Base-by-base conservation (phyloP, 2,329 filamentous ascomycete species). In the Penicillium sp. region DNA sequence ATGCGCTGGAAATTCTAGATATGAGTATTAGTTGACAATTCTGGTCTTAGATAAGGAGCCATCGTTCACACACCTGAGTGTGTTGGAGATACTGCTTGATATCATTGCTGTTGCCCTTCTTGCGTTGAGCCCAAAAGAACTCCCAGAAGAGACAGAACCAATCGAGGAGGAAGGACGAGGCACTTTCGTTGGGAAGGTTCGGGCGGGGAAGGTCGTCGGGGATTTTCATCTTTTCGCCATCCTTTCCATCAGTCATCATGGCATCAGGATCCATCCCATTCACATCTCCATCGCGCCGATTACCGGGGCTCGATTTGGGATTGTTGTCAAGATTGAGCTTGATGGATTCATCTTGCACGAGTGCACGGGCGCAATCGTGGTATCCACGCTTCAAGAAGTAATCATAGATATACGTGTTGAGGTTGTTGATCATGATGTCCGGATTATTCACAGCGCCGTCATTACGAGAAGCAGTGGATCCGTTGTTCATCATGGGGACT, bases 131-230 rank as follows among this genome's bases (percentile, higher is more conserved):
- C 65, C 84, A 84, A 72, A 88, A 95, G 61, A 97, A 89, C 64
- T 99, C 93, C 90, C 90, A 97, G 71, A 99, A 99, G 44, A 96
- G 80, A 65, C 86, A 89, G 76, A 95, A 99, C 93, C 93, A 99
- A 64, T 97, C 93, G 60, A 89, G 87, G n/a, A 99, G 77, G 64
- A 99, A 97, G 22, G 88, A 89, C 0, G 67, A 54, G 86, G 87
- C 46, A 80, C 80, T 53, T 52, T 72, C 76, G 55, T 83, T 83
- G 11, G 89, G 85, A 6, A 81, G 61, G 46, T 62, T 69, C 13
- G 73, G 72, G 19, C 72, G 78, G 4, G 92, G 92, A 33, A 97
- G 79, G 64, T 95, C 90, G 49, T 85, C 81, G 0, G 88, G 88
- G 36, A 87, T 79, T 67, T 92, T 91, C 42, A 78, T 70, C 58